Conservation (phyloP, 768 basidiomycete species). For the Rhizopogon vinicolor region DNA sequence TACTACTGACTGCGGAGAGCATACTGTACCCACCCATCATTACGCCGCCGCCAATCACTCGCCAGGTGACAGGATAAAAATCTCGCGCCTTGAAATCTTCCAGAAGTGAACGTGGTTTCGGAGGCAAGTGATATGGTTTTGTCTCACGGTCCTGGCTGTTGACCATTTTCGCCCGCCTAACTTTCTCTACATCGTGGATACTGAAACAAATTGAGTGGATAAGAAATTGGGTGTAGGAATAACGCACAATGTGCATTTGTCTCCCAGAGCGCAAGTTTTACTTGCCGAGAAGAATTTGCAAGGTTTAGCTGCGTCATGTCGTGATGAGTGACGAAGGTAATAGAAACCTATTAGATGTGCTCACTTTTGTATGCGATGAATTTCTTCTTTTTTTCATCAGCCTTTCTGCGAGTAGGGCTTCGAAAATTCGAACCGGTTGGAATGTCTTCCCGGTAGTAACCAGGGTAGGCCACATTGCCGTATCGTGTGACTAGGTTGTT, state of each 20-base stretch:
- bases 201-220: constrained; percentile 20
- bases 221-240: not conserved
- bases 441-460: not conserved
- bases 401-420: not conserved
- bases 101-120: constrained; percentile 10
- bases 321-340: not conserved
- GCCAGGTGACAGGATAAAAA: constrained; percentile 67
- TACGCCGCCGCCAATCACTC: constrained; percentile 78
- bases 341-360: not conserved
- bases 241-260: constrained; percentile 56
- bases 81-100: constrained; percentile 40
- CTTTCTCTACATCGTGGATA: constrained; percentile 35
- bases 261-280: constrained; percentile 48
- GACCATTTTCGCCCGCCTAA: not conserved
- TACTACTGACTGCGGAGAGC: constrained; percentile 4
- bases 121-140: constrained; percentile 23
- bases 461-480: not conserved
- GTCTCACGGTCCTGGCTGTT: constrained; percentile 4
- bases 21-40: constrained; percentile 44
- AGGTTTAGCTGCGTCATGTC: constrained; percentile 44
- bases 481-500: not conserved
- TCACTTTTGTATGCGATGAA: constrained; percentile 25
- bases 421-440: not conserved
- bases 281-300: constrained; percentile 50
- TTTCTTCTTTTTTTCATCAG: constrained; percentile 16